phyloP scores from a whole-genome alignment of 495 filamentous ascomycete genomes.

The Hyaloscypha variabilis region DNA sequence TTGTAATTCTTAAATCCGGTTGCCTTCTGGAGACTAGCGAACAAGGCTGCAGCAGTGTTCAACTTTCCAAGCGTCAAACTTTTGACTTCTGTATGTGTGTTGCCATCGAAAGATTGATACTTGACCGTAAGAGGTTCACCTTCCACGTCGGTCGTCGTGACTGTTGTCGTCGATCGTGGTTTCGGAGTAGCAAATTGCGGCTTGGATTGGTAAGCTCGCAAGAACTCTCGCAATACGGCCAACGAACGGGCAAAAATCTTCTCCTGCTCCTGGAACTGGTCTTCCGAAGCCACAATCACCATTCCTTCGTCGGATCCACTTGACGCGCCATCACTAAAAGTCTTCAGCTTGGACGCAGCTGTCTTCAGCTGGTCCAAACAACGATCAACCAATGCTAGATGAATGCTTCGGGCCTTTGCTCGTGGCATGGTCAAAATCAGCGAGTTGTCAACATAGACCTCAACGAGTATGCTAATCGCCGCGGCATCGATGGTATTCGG shows the following conservation, averaged over 20 bases:
- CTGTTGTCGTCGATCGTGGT: slow-evolving; percentile 38
- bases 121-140: slow-evolving; percentile 67
- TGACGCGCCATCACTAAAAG: slow-evolving; percentile 35
- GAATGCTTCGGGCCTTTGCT: slow-evolving; percentile 58
- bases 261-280: slow-evolving; percentile 46
- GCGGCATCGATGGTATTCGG: slow-evolving; percentile 67
- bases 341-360: slow-evolving; percentile 64
- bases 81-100: slow-evolving; percentile 55
- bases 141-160: slow-evolving; percentile 41
- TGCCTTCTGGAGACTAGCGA: slow-evolving; percentile 61
- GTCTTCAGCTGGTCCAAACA: slow-evolving; percentile 75
- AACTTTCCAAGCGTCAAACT: slow-evolving; percentile 63
- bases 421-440: slow-evolving; percentile 45
- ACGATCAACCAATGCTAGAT: slow-evolving; percentile 74
- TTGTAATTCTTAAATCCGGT: slow-evolving; percentile 75
- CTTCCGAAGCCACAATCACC: slow-evolving; percentile 46
- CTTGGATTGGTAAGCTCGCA: slow-evolving; percentile 47
- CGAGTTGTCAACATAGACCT: slow-evolving; percentile 67
- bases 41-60: slow-evolving; percentile 70
- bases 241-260: slow-evolving; percentile 68
- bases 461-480: slow-evolving; percentile 70
- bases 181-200: slow-evolving; percentile 52
- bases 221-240: slow-evolving; percentile 48
- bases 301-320: slow-evolving; percentile 52
- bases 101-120: slow-evolving; percentile 73